phyloP scores from a whole-genome alignment of 306 rosid genomes.

The Quercus mongolica region DNA sequence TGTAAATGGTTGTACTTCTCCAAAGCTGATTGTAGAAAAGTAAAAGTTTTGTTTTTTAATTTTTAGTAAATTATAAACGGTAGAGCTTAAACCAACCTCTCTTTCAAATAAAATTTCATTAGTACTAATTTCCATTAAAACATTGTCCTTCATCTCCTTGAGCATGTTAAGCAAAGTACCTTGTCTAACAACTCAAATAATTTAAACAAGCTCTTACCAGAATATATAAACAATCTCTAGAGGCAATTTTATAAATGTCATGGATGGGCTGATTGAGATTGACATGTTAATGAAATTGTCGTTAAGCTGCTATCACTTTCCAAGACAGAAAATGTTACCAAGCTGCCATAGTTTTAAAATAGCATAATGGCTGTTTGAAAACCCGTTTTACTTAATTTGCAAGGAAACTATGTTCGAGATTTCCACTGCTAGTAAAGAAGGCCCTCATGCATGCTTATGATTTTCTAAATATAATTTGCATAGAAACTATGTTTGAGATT shows the following conservation, averaged over 20 bases:
- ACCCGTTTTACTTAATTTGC: not conserved
- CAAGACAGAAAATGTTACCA: too few relatives aligned
- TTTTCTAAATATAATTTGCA: not conserved
- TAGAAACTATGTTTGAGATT: conserved; percentile 9
- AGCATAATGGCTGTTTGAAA: not conserved
- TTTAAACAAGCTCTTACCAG: not conserved
- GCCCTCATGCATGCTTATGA: conserved; percentile 9
- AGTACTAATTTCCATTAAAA: not conserved
- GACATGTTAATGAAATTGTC: not conserved
- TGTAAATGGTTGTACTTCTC: not conserved
- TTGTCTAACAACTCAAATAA: not conserved
- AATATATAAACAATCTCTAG: not conserved
- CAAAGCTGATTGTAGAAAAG: not conserved
- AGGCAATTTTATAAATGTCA: not conserved
- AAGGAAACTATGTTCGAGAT: conserved; percentile 4
- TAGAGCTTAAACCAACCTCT: not conserved
- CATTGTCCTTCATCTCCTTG: not conserved
- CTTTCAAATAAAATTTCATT: not conserved
- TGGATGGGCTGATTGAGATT: not conserved
- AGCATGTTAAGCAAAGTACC: not conserved
- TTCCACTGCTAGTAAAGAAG: conserved; percentile 10
- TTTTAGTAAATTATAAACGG: not conserved
- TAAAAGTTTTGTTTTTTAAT: too few relatives aligned
- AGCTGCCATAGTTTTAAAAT: not conserved
- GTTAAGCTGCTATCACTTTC: too few relatives aligned